Base-by-base conservation (phyloP, 2,329 filamentous ascomycete genomes). In the Penicillium sp. region DNA sequence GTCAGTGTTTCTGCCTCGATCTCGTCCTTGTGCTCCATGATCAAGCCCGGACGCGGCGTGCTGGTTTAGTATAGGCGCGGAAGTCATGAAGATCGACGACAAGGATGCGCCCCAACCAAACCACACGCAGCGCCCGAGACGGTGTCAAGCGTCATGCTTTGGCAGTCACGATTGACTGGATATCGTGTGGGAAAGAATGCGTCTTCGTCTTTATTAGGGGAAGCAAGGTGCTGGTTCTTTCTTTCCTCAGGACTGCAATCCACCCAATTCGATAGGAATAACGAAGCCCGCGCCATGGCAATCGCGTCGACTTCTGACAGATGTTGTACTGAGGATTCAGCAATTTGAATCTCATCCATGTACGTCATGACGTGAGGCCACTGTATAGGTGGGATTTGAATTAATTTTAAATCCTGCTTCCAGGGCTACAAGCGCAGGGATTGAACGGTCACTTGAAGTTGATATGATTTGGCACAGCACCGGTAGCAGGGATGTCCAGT, bases 321-420 rank as follows among this genome's bases (percentile, higher is more conserved):
- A 55, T 54, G 55, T 53, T 35, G 47, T 52, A 57, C 51, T 57
- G 56, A 54, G 48, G 19, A 46, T 55, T 53, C 49, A 41, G 21
- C 19, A 47, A 66, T 64, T 66, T 59, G 56, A 63, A 65, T 63
- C 53, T 45, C 51, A 63, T 64, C 63, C 56, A 64, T 62, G 60
- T 66, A 64, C 58, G 60, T 65, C 63, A 64, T 65, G 56, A 57
- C 35, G 43, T 41, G 54, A 58, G 52, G 54, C 52, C 57, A 33
- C 49, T 60, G 39, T 26, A 62, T 55, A 57, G 64, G 55, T 60
- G 57, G 49, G 29, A 66, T 65, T 59, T 4, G 39, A 53, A 53
- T 53, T 29, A 4, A 41, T 45, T 44, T 24, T n/a, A 48, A 62
- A 63, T 58, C 7, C 31, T 37, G 14, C 19, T 35, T 47, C 27